Base-by-base conservation (phyloP, 139 green algal genomes). In the Chlorella sp. region DNA sequence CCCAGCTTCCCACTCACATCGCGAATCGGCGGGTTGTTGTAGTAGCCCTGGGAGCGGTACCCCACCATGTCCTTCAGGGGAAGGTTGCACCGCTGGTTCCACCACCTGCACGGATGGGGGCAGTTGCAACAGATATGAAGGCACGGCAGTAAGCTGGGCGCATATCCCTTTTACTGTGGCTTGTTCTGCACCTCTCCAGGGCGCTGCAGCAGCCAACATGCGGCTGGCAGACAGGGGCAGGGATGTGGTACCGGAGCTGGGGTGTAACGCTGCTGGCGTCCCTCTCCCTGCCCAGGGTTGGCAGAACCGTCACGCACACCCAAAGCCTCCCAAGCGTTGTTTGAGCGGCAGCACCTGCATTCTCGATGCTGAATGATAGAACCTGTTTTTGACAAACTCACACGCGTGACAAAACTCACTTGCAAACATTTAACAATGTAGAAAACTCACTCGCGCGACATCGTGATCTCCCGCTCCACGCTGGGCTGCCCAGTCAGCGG, bases 11-110 rank as follows among this genome's bases (percentile, higher is more conserved):
- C 48, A 57, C 77, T 83, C 39, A 83, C 78, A n/a, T 61, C 26
- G 24, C 78, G 78, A 26, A 84, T 64, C 26, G 78, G 39, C 9
- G 40, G 40, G 78, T 84, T 84, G 78, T 84, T 84, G 78, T 39
- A 66, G 40, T 66, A 84, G 0, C 14, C 36, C 32, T 89, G 53
- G 18, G 76, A 68, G 3, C 61, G 24, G 53, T 24, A 68, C 26
- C 53, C 53, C 24, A 69, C 19, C 81, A 73, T 71, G n/a, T 71
- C 53, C 53, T 73, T n/a, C 81, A 86, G 48, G 0, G 81, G 81
- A 48, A 86, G 53, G 14, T 57, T 57, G 81, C 81, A 86, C 81
- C 48, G 7, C 53, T 69, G 2, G 53, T 86, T 57, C 81, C 81
- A 86, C 81, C 81, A 86, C 53, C 53, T 86, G 53, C 81, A 24